Evolutionary conservation across 176 grass and related monocot genomes (phyloP), one percentile per base, ranked within the genome.

Genomic region (Poa pratensis): DNA sequence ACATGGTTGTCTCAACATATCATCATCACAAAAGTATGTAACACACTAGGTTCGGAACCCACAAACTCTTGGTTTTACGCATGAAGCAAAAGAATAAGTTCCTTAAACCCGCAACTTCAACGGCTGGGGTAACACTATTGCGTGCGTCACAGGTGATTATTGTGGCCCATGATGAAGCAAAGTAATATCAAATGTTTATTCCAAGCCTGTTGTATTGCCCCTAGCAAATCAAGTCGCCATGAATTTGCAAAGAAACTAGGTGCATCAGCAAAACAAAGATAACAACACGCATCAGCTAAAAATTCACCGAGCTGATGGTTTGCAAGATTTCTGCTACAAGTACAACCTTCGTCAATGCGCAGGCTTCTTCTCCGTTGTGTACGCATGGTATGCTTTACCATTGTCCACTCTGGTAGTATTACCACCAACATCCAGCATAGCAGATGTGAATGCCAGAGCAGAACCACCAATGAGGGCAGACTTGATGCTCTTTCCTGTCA

Each of bases 401-500:
- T 76, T 96, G 77, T 96, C 94, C 12, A 92, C 86, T 88, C 79
- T 92, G 18, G 91, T 99, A 15, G 97, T 92, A 18, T 93, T 92
- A 53, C 92, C 94, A 2, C 97, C 94, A 80, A 92, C 76, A 54
- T 99, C 97, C 70, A 96, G 86, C 3, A 75, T 3, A 49, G 92
- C 90, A 39, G 93, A 94, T 74, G 94, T 94, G 69, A 90, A 86
- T 15, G 91, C 97, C 75, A 99, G 90, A 79, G 84, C 72, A 86
- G 94, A 96, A 50, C 97, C 94, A 23, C 82, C 97, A 42, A 73
- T 66, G 39, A 99, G 40, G 45, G 90, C 97, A 28, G 83, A 86
- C 73, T 88, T 84, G 70, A 99, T 96, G 91, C 84, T 96, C 90
- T 84, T 92, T 77, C 90, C 97, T 99, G 91, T 48, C 49, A 88